Base-by-base conservation (phyloP, 345 rosid genomes). In the Melaleuca quinquenervia region DNA sequence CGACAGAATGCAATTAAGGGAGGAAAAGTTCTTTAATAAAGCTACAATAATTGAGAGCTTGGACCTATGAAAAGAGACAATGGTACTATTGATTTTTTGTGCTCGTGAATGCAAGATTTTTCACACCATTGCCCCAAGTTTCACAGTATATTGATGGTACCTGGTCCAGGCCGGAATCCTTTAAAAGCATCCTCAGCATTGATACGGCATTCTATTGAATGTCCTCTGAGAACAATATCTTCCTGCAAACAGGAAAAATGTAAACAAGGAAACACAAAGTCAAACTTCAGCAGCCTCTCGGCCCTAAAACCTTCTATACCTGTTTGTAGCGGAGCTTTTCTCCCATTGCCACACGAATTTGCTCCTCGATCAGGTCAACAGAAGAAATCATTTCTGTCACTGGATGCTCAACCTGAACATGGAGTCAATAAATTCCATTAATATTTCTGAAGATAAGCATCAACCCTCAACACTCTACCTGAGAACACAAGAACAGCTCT, bases 171-270 rank as follows among this genome's bases (percentile, higher is more conserved):
- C 87, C 98, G 92, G 92, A 97, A 97, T 41, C 95, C 95, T 90
- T 97, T 97, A 86, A 97, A 97, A 84, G 99, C 96, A 89, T 97
- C 99, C 89, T 97, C 99, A 16, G 98, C 99, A 88, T 97, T 97
- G 90, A 97, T 97, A 88, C 98, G 98, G 36, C 98, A 96, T 90
- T 97, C 99, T 89, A 97, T 97, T 78, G 99, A 96, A 91, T 97
- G 98, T 76, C 99, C 99, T 89, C 94, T 92, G 45, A 97, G 98
- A 88, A 96, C 96, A 88, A 97, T 94, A 27, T 96, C 99, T 86
- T 95, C 99, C 99, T 97, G 92, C 84, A 87, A 50, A 74, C 22
- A 36, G 84, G 49, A 86, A 56, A 49, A 82, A 82, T 83, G 36
- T 27, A 49, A 82, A 51, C 62, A 85, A 85, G 27, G 80, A 55